phyloP scores from a whole-genome alignment of 2,329 filamentous ascomycete genomes.

The Endothia cerciana region DNA sequence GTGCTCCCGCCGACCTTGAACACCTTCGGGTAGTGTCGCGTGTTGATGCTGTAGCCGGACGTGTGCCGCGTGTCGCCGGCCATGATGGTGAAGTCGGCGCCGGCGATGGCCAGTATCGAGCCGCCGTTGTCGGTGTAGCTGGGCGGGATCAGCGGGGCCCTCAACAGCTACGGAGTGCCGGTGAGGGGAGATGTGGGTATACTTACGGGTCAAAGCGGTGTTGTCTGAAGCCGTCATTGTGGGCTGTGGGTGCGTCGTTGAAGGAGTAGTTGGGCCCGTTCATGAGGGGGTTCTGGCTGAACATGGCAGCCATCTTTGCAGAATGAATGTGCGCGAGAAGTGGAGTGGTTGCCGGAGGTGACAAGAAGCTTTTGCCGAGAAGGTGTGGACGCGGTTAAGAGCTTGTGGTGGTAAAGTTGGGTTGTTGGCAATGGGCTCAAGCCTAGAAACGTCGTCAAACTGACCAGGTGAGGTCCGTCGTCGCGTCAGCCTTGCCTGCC shows the following conservation, averaged over 20 bases:
- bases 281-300: constrained; percentile 71
- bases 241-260: constrained; percentile 60
- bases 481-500: constrained; percentile 55
- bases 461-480: constrained; percentile 29
- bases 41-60: constrained; percentile 98
- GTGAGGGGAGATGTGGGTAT: constrained; percentile 6
- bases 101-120: constrained; percentile 92
- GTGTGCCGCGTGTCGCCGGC: constrained; percentile 96
- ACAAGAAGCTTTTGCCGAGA: constrained; percentile 23
- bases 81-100: constrained; percentile 92
- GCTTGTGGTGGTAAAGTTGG: constrained; percentile 24
- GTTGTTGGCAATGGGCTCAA: constrained; percentile 25
- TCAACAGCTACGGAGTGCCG: neutral
- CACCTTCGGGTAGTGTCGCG: constrained; percentile 90
- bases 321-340: neutral
- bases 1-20: constrained; percentile 96
- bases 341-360: constrained; percentile 9
- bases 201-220: constrained; percentile 92
- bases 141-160: constrained; percentile 26
- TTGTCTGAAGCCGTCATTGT: constrained; percentile 62
- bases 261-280: constrained; percentile 73
- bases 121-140: constrained; percentile 98
- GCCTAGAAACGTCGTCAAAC: constrained; percentile 15
- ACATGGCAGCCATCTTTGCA: constrained; percentile 65
- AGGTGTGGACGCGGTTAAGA: constrained; percentile 24